Evolutionary conservation across 495 filamentous ascomycete genomes (phyloP), one percentile per base, ranked within the genome.

Genomic region (Trichocladium uniseriatum): DNA sequence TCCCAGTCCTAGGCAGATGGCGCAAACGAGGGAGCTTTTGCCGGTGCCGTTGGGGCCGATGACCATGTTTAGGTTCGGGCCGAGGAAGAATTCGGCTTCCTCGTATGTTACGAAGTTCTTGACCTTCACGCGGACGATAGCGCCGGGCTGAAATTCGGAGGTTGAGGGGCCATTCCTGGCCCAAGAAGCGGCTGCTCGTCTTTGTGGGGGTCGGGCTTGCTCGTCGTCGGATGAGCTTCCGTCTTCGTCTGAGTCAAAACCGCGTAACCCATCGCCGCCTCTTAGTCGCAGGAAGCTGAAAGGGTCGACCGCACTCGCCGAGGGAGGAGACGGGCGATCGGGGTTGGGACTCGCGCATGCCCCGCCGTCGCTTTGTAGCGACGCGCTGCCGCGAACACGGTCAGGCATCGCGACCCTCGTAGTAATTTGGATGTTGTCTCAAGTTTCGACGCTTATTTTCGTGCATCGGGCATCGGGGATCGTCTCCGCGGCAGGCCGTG

Each of bases 21-120:
- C 92, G 67, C 92, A 97, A 24, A 99, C 92, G 27, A 99, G 77
- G 0, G 94, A 95, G 72, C 89, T 95, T 64, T 99, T 99, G 38
- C 92, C 92, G 0, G 92, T 96, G 38, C 92, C 92, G 61, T 99
- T 99, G 8, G 92, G 92, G 0, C 92, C 92, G 56, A 99, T 96
- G 48, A 99, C 81, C 94, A 99, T 97, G 62, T 99, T 99, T 57
- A 99, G 63, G 56, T 85, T 92, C 11, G 94, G 90, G 0, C 92
- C 92, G 4, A 87, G 88, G 42, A 79, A 79, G 65, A 96, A 95
- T 54, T 92, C 87, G 43, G 87, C 90, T 24, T 82, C 79, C 13
- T 82, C 88, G 65, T 97, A 99, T 0, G 94, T 99, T 22, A 99
- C 89, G 60, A 99, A 99, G 59, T 97, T 84, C n/a, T 68, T 72